Evolutionary conservation across 2,329 filamentous ascomycete genomes (phyloP).

Genomic region (Fusarium miscanthi): DNA sequence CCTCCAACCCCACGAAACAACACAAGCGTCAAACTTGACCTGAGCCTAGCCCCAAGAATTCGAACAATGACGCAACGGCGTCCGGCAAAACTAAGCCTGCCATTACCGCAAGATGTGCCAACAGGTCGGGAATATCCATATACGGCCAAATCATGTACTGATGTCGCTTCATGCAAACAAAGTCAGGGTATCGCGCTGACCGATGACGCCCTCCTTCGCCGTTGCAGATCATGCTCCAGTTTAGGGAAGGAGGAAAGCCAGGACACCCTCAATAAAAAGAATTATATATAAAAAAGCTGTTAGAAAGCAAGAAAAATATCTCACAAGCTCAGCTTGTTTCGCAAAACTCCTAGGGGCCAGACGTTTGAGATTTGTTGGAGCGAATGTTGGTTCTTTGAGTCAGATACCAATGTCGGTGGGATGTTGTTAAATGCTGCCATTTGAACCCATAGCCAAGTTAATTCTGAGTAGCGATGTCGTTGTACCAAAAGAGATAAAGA

Average conservation of each 20-base stretch:
- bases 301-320: constrained; percentile 8
- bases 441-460: constrained; percentile 6
- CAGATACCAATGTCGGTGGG: constrained; percentile 1
- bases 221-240: constrained; percentile 6
- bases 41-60: constrained; percentile 14
- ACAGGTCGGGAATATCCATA: background rate
- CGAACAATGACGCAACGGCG: background rate
- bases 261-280: constrained; percentile 15
- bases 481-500: constrained; percentile 3
- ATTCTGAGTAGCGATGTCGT: constrained; percentile 36
- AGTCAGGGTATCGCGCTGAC: constrained; percentile 44
- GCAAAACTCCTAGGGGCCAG: background rate
- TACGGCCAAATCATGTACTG: background rate
- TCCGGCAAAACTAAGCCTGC: background rate
- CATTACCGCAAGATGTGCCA: background rate
- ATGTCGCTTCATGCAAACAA: constrained; percentile 34
- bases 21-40: constrained; percentile 16
- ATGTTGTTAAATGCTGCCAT: constrained; percentile 34
- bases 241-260: constrained; percentile 1
- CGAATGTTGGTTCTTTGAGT: constrained; percentile 6
- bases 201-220: constrained; percentile 25
- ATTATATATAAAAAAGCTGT: constrained; percentile 4
- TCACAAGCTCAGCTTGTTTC: constrained; percentile 23
- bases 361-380: constrained; percentile 13
- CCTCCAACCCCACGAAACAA: constrained; percentile 19